Percentiles rank a stretch among this genome's conserved stretches.
Conservation (phyloP, 176 grass and related monocot genomes). For the Triticum urartu region DNA sequence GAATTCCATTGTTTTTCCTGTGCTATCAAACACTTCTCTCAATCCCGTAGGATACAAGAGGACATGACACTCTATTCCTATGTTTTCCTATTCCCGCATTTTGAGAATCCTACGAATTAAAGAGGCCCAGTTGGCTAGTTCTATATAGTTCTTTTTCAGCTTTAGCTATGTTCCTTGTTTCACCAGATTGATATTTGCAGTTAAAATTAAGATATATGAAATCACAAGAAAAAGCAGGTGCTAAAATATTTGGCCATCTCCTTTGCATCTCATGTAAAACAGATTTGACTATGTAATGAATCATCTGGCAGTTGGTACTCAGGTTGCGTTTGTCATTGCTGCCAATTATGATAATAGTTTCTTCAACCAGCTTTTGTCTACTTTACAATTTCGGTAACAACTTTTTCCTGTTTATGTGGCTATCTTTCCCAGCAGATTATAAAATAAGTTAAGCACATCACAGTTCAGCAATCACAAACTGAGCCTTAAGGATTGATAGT, state of each 20-base stretch:
- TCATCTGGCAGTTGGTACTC: neutral
- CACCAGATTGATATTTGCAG: neutral
- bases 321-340: neutral
- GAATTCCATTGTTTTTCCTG: too few species aligned
- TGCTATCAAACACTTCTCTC: too few species aligned
- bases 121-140: neutral
- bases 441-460: neutral
- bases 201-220: slow-evolving; percentile 16
- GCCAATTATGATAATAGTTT: neutral
- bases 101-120: too few species aligned
- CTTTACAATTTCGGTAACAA: neutral
- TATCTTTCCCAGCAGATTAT: neutral
- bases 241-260: slow-evolving; percentile 10
- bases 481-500: neutral
- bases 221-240: neutral
- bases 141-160: neutral
- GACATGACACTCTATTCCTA: too few species aligned
- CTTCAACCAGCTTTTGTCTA: neutral
- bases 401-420: neutral
- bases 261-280: slow-evolving; percentile 20
- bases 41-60: too few species aligned
- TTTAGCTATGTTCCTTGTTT: slow-evolving; percentile 11
- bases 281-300: slow-evolving; percentile 4
- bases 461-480: neutral
- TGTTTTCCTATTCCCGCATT: too few species aligned